Evolutionary conservation across 1,139 yeast genomes (phyloP), one percentile per base, ranked within the genome.

Genomic region (Lodderomyces beijingensis): DNA sequence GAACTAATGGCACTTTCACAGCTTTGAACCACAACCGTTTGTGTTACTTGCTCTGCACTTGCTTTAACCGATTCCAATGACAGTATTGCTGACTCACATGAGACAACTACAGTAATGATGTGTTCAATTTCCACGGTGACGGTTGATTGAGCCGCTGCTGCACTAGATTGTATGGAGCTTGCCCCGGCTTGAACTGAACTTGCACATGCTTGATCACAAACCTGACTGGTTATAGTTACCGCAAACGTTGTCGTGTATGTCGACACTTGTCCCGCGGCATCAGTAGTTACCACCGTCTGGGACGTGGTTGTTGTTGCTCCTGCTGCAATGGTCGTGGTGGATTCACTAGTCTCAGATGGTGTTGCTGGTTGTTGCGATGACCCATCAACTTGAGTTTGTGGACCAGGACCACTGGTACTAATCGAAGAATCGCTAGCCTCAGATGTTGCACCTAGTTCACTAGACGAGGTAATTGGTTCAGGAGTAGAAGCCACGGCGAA

Each of bases 401-500:
- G 30, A 21, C 27, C 31, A 17, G 24, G 32, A 25, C 27, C 35
- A 26, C 35, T 10, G 17, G 20, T 35, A 18, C 55, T 43, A 19
- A 68, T 67, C 17, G 66, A 58, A 25, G 18, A 6, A 6, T 25
- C 28, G 15, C 18, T 27, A n/a, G n/a, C n/a, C 16, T 12, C 16
- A 6, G 33, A 25, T 11, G 24, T 21, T 11, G 24, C 13, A 20
- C 18, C 34, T 8, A 29, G 19, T 4, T 16, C 6, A 14, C 18
- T 25, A 16, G 21, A 16, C 4, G 14, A 4, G 12, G 27, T 25
- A n/a, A n/a, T n/a, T 25, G 13, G 27, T 5, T 14, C 20, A n/a
- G 29, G 19, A 26, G 26, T 14, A 16, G 16, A 16, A 10, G 18
- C 28, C 16, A 30, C 12, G 20, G 14, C 15, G 3, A 24, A 26